Percentiles rank a stretch among this genome's conserved stretches.
Evolutionary conservation across 1,284 basidiomycete genomes (phyloP).

Genomic region (Earliella scabrosa): DNA sequence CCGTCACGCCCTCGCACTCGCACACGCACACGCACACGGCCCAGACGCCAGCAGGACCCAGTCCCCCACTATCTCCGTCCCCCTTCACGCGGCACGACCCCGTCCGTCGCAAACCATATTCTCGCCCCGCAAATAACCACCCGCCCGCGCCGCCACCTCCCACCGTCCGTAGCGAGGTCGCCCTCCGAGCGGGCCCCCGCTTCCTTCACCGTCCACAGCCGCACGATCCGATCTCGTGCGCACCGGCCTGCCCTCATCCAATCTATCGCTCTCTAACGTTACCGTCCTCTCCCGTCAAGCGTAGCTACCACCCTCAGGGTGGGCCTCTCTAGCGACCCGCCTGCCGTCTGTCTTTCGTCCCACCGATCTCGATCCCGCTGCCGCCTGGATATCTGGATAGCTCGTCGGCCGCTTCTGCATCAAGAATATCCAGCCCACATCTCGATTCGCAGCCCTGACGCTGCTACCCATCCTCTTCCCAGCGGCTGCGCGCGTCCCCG

Average conservation of each 20-base stretch:
- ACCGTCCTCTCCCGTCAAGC: neutral
- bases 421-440: too few species aligned
- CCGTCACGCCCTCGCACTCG: neutral
- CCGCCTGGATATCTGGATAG: too few species aligned
- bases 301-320: neutral
- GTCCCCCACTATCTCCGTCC: neutral
- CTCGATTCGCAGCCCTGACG: too few species aligned
- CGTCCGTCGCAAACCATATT: too few species aligned
- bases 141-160: neutral
- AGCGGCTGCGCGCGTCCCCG: too few species aligned
- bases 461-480: too few species aligned
- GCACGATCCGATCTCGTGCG: neutral
- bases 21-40: neutral
- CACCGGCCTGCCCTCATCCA: neutral
- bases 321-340: too few species aligned
- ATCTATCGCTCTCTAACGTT: neutral
- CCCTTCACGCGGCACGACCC: neutral
- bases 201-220: neutral
- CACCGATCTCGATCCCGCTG: too few species aligned
- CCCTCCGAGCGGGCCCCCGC: neutral
- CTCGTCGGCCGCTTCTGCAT: too few species aligned
- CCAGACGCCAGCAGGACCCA: too few species aligned
- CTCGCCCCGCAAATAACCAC: constrained; percentile 1
- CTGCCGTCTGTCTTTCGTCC: too few species aligned
- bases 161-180: neutral